Evolutionary conservation across 2,329 filamentous ascomycete species (phyloP).

Genomic region (Calonectria leucothoes): DNA sequence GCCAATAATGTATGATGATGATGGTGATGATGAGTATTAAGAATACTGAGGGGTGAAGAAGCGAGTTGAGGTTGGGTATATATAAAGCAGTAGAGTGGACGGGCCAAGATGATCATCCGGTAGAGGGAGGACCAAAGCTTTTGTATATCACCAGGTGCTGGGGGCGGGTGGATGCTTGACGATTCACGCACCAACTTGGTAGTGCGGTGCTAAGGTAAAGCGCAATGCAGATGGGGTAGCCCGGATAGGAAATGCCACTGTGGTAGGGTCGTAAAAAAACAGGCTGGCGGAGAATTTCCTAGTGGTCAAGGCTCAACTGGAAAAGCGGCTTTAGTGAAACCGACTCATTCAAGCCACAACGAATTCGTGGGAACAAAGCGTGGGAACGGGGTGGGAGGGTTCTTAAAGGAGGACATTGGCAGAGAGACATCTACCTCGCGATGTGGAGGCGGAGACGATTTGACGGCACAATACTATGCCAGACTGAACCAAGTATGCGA

Average conservation of each 20-base stretch:
- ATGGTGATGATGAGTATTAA: background rate
- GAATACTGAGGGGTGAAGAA: constrained; percentile 15
- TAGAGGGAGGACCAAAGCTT: constrained; percentile 42
- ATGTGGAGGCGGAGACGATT: constrained; percentile 45
- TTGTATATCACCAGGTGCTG: constrained; percentile 46
- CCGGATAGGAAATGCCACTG: constrained; percentile 53
- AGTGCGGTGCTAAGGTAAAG: constrained; percentile 41
- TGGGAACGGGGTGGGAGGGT: constrained; percentile 36
- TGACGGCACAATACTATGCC: constrained; percentile 43
- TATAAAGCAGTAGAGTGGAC: constrained; percentile 15
- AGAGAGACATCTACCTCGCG: constrained; percentile 33
- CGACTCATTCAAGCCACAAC: constrained; percentile 42
- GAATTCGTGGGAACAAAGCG: constrained; percentile 39
- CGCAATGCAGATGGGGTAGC: constrained; percentile 50
- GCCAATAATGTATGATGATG: background rate
- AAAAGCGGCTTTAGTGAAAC: constrained; percentile 43
- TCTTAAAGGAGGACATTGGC: constrained; percentile 33
- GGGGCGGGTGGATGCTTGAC: constrained; percentile 39
- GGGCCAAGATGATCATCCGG: constrained; percentile 26
- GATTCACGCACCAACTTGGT: constrained; percentile 33
- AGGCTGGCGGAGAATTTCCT: constrained; percentile 43
- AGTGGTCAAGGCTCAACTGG: constrained; percentile 42
- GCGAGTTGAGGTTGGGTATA: constrained; percentile 17
- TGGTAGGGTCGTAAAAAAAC: constrained; percentile 38
- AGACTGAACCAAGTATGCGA: constrained; percentile 44